Base-by-base conservation (phyloP, 805 yeast species). In the Candida suzukii region DNA sequence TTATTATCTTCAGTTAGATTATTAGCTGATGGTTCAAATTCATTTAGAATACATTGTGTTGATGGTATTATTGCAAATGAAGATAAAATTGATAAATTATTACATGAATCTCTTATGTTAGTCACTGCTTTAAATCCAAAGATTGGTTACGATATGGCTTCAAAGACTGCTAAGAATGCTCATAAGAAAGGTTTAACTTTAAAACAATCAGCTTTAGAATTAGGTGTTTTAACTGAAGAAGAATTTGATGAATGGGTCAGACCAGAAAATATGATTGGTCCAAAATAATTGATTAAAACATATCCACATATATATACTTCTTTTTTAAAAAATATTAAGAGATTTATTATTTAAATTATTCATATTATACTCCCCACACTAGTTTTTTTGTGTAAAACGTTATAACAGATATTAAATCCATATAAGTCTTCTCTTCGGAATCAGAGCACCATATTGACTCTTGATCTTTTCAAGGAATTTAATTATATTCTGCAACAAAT, bases 51-150 rank as follows among this genome's bases (percentile, higher is more conserved):
- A 46, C 80, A 93, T 75, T 93, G 99, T 76, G 95, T 91, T 45
- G 96, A 84, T 44, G 99, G 97, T 50, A 88, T 93, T 56, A 57
- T 64, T 46, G 99, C 99, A 56, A 91, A 93, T 73, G 74, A 69
- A 49, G 88, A 83, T 56, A 86, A 87, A 68, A 93, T 93, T 58
- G 76, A 76, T 56, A 87, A 91, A 69, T 73, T 86, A 46, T 73
- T 93, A 73, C 86, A 88, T 66, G 96, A 93, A 70, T 88, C 97
- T 14, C 77, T 93, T 62, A 93, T 93, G 99, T 78, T 93, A 70
- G 99, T 93, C 40, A 93, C 99, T 44, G 97, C 99, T 21, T 78
- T 93, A 62, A 93, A 93, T 79, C 97, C 99, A 58, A 88, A 91
- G 81, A 93, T 93, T 56, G 99, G 99, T 58, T 93, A 93, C 71